A percentile compares a stretch with the other conserved stretches of the same genome.
Evolutionary conservation across 495 filamentous ascomycete genomes (phyloP).

Genomic region (Penicillium egyptiacum): DNA sequence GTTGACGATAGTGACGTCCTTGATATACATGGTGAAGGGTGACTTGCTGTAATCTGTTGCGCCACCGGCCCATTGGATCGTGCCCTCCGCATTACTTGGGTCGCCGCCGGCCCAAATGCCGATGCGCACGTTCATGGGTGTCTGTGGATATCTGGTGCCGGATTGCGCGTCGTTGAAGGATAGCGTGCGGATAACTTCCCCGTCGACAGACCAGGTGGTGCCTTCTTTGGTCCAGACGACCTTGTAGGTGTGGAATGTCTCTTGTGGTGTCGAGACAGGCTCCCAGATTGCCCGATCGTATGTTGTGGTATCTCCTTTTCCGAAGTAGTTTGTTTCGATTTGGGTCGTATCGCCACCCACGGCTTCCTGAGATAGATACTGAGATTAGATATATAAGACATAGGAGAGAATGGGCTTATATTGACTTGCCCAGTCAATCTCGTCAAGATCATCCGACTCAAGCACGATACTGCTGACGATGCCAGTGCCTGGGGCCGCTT

Average conservation of each 20-base stretch:
- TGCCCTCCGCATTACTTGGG: background rate
- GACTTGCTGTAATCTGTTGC: background rate
- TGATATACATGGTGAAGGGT: background rate
- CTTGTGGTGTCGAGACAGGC: background rate
- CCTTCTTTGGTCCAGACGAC: background rate
- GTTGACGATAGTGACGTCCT: background rate
- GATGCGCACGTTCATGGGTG: background rate
- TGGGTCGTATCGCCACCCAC: background rate
- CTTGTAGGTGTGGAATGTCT: background rate
- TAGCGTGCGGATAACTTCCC: background rate
- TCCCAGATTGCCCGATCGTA: background rate
- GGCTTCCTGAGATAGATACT: background rate
- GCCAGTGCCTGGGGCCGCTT: conserved; percentile 66
- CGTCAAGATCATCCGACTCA: conserved; percentile 82
- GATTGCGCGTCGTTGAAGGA: background rate
- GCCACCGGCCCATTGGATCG: background rate
- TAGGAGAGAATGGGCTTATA: background rate
- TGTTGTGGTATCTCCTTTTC: background rate
- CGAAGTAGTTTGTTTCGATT: background rate
- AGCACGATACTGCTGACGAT: conserved; percentile 77
- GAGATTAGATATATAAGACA: background rate
- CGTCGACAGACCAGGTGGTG: background rate
- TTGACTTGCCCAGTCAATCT: conserved; percentile 78
- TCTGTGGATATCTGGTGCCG: background rate
- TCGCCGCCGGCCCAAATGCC: background rate